A percentile compares a stretch with the other conserved stretches of the same genome.
Conservation (phyloP, 176 grass and related monocot genomes). For the Aegilops speltoides region DNA sequence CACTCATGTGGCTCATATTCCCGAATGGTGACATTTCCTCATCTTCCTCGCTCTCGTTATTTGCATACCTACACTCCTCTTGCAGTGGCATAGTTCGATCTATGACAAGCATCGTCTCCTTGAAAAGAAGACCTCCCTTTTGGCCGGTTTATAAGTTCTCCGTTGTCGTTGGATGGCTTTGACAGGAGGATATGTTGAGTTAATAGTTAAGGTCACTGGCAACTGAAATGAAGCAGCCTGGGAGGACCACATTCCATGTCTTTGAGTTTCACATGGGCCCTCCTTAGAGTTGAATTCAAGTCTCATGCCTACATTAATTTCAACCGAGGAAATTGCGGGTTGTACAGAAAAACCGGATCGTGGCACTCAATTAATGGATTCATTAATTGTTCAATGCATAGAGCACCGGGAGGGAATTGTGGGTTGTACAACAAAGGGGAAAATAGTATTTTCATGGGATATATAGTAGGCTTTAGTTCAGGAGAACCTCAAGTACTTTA, state of each 20-base stretch:
- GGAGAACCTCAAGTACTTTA: no score
- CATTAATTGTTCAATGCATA: no score
- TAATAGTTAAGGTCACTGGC: background rate
- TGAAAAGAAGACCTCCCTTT: background rate
- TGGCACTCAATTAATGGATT: no score
- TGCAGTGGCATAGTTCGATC: background rate
- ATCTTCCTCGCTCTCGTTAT: background rate
- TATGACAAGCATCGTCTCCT: background rate
- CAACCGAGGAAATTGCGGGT: background rate
- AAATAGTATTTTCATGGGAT: no score
- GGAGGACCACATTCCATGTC: background rate
- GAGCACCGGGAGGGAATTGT: no score
- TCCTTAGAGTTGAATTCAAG: background rate
- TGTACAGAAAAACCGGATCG: no score
- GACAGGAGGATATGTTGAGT: background rate
- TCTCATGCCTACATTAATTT: background rate
- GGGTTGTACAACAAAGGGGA: no score
- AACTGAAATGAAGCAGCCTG: background rate
- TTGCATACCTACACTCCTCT: no score
- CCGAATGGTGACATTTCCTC: background rate
- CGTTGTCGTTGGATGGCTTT: background rate
- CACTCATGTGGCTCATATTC: background rate
- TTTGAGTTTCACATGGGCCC: background rate
- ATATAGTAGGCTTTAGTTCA: no score
- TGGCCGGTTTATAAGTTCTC: background rate